Evolutionary conservation across 2,329 filamentous ascomycete species (phyloP), one percentile per base, ranked within the genome.

Genomic region (Ceratocystiopsis sp.): DNA sequence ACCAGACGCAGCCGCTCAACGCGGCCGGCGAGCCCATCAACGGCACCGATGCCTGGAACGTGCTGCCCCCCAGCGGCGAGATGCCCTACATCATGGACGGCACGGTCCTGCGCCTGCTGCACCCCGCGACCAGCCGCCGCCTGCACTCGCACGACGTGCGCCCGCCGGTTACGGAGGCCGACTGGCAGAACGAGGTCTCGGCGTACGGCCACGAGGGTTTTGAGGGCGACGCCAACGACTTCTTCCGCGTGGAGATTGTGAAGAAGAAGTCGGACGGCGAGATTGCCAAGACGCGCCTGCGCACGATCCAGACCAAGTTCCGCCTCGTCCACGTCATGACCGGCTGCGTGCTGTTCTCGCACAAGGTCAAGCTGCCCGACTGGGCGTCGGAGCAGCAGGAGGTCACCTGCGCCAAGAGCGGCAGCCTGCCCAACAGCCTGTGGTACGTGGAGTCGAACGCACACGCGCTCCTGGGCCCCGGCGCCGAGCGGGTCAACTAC

Each of bases 301-400:
- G 91, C 46, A 95, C 91, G 25, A 96, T 98, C 50, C 80, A 98
- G 64, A 86, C 86, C 54, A 96, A 96, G 66, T 98, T 98, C 68
- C 82, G 78, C 57, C 80, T 98, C 38, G 74, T 96, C 33, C 91
- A 98, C 57, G 65, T 94, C 58, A 96, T 98, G 91, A 94, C 86
- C 49, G 87, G 89, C 39, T 98, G 91, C 57, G 83, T 80, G 13
- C 71, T 98, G 19, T 98, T 98, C 69, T 96, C 89, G 1, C 91
- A 98, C 71, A 96, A 95, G 67, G 87, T 96, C 59, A 98, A 98
- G 68, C 78, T 98, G 46, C 91, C 91, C 3, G 86, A 93, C 3
- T 98, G 91, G 91, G 91, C 84, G 39, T 98, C 81, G 42, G 91
- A 96, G 61, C 91, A 98, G 61, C 91, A 98, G 61, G 91, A 98